These are phyloP conservation scores for Ustilaginoidea virens DNA, from an alignment of 2,329 filamentous ascomycete genomes.

Conservation along the genomic window DNA sequence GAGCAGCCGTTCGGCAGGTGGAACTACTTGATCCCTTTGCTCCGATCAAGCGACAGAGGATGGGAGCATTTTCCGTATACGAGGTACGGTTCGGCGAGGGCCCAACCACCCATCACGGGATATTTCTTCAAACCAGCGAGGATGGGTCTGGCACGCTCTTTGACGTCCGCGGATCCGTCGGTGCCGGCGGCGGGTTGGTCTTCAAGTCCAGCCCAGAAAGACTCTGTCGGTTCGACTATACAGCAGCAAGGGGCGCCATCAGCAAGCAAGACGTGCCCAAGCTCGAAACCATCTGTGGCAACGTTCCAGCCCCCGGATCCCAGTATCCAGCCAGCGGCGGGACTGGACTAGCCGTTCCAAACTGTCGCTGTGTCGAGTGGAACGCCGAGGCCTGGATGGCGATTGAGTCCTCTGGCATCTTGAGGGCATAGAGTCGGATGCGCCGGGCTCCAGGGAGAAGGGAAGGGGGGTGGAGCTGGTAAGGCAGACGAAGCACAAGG, in stretches of 20 bases:
- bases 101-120: constrained; percentile 1
- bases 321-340: constrained; percentile 1
- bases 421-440: no score
- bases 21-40: no score
- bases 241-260: constrained; percentile 3
- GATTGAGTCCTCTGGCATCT: constrained; percentile 9
- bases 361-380: constrained; percentile 4
- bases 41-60: no score
- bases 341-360: constrained; percentile 1
- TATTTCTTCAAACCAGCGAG: constrained; percentile 3
- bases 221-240: constrained; percentile 1
- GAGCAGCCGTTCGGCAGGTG: no score
- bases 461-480: no score
- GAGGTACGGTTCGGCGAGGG: constrained; percentile 2
- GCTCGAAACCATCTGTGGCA: constrained; percentile 2
- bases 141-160: constrained; percentile 3
- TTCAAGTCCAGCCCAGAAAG: constrained; percentile 1
- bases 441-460: no score
- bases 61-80: constrained; percentile 1
- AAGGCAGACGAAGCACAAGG: no score
- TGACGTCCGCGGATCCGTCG: constrained; percentile 4
- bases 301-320: constrained; percentile 1
- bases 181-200: constrained; percentile 2
- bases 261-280: not conserved
- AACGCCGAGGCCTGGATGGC: constrained; percentile 1